A percentile compares a stretch with the other conserved stretches of the same genome.
Conservation (phyloP, 345 rosid genomes). For the Sisymbrium altissimum region DNA sequence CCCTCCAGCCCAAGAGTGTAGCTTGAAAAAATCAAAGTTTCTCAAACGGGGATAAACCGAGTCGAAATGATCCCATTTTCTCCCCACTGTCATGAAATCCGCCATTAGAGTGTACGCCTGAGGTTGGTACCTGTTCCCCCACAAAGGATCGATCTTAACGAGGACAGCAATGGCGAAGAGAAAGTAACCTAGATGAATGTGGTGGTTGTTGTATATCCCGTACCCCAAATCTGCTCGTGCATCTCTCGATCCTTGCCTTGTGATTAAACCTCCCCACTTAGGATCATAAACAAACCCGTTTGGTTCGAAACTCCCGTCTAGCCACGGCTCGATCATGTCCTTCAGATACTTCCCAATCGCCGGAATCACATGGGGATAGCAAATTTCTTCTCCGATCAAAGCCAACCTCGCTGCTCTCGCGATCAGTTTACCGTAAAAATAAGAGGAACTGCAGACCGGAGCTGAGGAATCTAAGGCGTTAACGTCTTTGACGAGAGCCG, state of each 20-base stretch:
- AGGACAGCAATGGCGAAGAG: slow-evolving; percentile 82
- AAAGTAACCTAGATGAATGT: slow-evolving; percentile 83
- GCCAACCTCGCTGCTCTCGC: slow-evolving; percentile 92
- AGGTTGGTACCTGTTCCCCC: slow-evolving; percentile 76
- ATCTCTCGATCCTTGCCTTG: slow-evolving; percentile 59
- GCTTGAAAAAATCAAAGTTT: slow-evolving; percentile 76
- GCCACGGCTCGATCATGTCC: slow-evolving; percentile 82
- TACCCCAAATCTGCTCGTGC: slow-evolving; percentile 76
- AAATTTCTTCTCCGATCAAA: slow-evolving; percentile 81
- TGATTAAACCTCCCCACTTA: slow-evolving; percentile 88
- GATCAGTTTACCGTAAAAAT: slow-evolving; percentile 71
- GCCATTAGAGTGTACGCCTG: slow-evolving; percentile 85
- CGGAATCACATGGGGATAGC: slow-evolving; percentile 61
- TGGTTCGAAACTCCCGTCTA: slow-evolving; percentile 64
- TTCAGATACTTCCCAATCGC: slow-evolving; percentile 55
- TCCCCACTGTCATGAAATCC: slow-evolving; percentile 75
- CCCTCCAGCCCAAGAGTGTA: slow-evolving; percentile 98
- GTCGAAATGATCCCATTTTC: slow-evolving; percentile 31
- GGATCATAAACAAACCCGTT: slow-evolving; percentile 78
- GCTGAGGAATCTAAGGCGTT: slow-evolving; percentile 46
- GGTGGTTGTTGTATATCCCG: slow-evolving; percentile 72
- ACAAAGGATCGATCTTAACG: slow-evolving; percentile 66
- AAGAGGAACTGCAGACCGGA: slow-evolving; percentile 52
- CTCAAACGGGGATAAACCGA: slow-evolving; percentile 57
- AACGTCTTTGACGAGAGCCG: slow-evolving; percentile 66